phyloP scores from a whole-genome alignment of 2,329 filamentous ascomycete species.

The Monosporascus cannonballus region DNA sequence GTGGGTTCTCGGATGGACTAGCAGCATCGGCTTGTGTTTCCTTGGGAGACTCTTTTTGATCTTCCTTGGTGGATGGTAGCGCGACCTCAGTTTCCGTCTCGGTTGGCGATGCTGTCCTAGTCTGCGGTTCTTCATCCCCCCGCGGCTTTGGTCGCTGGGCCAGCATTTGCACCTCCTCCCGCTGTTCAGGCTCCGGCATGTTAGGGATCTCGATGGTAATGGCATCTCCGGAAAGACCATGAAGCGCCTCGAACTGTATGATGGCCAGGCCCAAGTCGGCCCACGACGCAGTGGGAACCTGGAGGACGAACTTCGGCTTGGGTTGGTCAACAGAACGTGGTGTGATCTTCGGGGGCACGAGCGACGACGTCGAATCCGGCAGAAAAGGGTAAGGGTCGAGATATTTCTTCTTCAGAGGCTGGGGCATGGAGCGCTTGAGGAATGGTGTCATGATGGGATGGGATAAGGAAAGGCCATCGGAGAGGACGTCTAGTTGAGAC shows the following conservation, averaged over 20 bases:
- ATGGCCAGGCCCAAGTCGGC: constrained; percentile 36
- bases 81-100: constrained; percentile 5
- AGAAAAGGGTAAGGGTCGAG: constrained; percentile 59
- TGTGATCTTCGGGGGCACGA: constrained; percentile 13
- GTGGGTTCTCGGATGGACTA: constrained; percentile 26
- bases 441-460: constrained; percentile 58
- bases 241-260: constrained; percentile 27
- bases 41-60: constrained; percentile 33
- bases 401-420: constrained; percentile 44
- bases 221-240: constrained; percentile 29
- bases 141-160: constrained; percentile 16
- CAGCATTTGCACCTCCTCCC: constrained; percentile 19
- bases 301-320: constrained; percentile 20
- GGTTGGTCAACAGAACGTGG: constrained; percentile 2
- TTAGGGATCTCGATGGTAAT: constrained; percentile 32
- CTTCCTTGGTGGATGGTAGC: constrained; percentile 20
- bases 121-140: constrained; percentile 3
- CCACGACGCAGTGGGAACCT: constrained; percentile 32
- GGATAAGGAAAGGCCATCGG: constrained; percentile 49
- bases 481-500: constrained; percentile 44
- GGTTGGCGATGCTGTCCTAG: constrained; percentile 1
- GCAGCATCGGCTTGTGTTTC: constrained; percentile 24
- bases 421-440: constrained; percentile 44
- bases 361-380: constrained; percentile 40
- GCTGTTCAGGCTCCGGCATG: constrained; percentile 20